A percentile compares a stretch with the other conserved stretches of the same genome.
Conservation (phyloP, 78 protist species). For the Capsaspora owczarzaki region DNA sequence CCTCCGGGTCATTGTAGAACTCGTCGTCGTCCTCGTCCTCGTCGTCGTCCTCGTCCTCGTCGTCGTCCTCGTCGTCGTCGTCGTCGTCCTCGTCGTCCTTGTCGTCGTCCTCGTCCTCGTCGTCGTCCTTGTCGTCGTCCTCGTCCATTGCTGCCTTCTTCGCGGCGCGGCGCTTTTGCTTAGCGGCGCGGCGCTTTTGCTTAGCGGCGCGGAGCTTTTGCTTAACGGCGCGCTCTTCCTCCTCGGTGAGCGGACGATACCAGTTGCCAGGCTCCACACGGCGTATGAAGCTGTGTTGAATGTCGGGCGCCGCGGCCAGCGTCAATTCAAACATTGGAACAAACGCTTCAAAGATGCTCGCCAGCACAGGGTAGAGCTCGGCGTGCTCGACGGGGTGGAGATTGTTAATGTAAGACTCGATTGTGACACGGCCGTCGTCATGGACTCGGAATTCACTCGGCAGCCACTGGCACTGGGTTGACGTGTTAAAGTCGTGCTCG, state of each 20-base stretch:
- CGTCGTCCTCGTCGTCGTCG: background rate
- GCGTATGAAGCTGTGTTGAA: too few species aligned
- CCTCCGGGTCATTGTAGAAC: background rate
- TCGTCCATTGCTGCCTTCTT: background rate
- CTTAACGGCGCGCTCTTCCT: too few species aligned
- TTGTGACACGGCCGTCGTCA: constrained; percentile 26
- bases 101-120: too few species aligned
- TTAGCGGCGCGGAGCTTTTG: too few species aligned
- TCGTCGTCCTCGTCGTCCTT: background rate
- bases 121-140: too few species aligned
- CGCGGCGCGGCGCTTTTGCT: too few species aligned
- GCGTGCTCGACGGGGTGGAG: constrained; percentile 34
- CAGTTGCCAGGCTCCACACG: too few species aligned
- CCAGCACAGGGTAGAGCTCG: constrained; percentile 25
- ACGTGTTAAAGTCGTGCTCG: background rate
- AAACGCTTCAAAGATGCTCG: constrained; percentile 18
- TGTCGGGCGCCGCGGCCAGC: too few species aligned
- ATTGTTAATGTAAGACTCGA: constrained; percentile 47
- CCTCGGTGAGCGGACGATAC: too few species aligned
- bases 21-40: background rate
- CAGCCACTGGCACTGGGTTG: constrained; percentile 39
- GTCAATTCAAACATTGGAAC: constrained; percentile 41
- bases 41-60: background rate
- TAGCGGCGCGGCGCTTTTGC: too few species aligned
- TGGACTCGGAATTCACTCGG: constrained; percentile 30